Conservation (phyloP, 139 green algal species). For the Chlorella sorokiniana region DNA sequence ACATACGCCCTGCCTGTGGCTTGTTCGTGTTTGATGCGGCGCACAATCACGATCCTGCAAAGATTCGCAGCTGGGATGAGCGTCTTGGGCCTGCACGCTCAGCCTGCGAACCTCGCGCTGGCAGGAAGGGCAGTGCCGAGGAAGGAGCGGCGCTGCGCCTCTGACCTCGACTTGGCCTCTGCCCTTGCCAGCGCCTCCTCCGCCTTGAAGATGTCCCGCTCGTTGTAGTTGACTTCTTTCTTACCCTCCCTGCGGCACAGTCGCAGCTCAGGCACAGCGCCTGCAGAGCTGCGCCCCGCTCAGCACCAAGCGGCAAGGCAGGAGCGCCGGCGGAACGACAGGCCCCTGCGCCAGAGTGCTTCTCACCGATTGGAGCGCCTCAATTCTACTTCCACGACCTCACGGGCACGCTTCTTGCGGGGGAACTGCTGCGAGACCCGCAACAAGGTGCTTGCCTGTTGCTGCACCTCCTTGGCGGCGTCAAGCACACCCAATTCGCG, state of each 20-base stretch:
- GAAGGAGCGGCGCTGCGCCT: neutral
- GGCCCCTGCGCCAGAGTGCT: too few relatives aligned
- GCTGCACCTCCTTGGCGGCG: too few relatives aligned
- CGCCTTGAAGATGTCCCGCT: neutral
- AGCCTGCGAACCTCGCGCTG: too few relatives aligned
- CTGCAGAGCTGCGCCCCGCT: neutral
- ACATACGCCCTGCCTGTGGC: neutral
- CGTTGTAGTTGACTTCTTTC: conserved; percentile 18
- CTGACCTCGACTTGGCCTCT: neutral
- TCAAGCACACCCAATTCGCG: too few relatives aligned
- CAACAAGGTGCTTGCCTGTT: too few relatives aligned
- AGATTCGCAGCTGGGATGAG: neutral
- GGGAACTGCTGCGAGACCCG: too few relatives aligned
- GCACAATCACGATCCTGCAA: neutral
- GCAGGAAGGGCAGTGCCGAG: too few relatives aligned
- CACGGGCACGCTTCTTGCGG: too few relatives aligned
- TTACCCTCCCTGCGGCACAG: neutral
- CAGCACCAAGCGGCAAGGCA: neutral
- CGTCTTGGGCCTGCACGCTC: too few relatives aligned
- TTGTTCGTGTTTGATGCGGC: neutral
- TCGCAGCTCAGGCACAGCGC: neutral
- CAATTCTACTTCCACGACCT: too few relatives aligned
- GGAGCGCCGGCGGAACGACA: too few relatives aligned
- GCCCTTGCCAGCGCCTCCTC: neutral
- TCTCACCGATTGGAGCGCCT: too few relatives aligned